Base-by-base conservation (phyloP, 768 basidiomycete species). In the Trametes elegans region DNA sequence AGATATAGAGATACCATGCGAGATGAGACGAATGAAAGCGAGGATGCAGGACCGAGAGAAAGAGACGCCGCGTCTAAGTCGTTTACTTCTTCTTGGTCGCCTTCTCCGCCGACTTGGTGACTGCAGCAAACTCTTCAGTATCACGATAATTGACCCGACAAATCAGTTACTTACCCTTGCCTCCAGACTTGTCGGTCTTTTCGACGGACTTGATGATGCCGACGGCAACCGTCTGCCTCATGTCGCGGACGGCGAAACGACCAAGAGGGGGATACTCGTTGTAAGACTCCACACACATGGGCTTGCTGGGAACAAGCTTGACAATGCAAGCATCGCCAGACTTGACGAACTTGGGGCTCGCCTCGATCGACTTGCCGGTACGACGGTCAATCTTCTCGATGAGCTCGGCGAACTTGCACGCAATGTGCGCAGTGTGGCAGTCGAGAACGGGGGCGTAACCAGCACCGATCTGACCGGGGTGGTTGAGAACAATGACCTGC, bases 371-470 rank as follows among this genome's bases (percentile, higher is more conserved):
- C 80, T 98, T 98, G 75, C 96, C 96, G 71, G 90, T 88, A 73
- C 96, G 93, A 73, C 96, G 92, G 79, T 98, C 97, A 72, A 99
- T 96, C 86, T 97, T 99, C 85, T 98, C 94, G 68, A 95, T 80
- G 74, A 98, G 87, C 76, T 97, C 94, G 62, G 93, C 83, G 77
- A 99, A 98, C 80, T 97, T 98, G 88, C 96, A 98, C 61, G 95
- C 96, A 69, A 98, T 97, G 84, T 98, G 96, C 74, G 96, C 96
- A 60, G 96, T 99, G 85, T 99, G 97, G 79, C 97, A 99, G 79
- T 99, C 97, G 66, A 99, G 88, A 62, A 99, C 97, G 51, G 96
- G 96, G 40, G 96, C 93, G 76, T 98, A 98, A 66, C 97, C 97
- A 69, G 94, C 92, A 79, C 93, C 93, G 71, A 99, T 98, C 76